Conservation (phyloP, 164 flowering plant species). For the Umbellularia californica region DNA sequence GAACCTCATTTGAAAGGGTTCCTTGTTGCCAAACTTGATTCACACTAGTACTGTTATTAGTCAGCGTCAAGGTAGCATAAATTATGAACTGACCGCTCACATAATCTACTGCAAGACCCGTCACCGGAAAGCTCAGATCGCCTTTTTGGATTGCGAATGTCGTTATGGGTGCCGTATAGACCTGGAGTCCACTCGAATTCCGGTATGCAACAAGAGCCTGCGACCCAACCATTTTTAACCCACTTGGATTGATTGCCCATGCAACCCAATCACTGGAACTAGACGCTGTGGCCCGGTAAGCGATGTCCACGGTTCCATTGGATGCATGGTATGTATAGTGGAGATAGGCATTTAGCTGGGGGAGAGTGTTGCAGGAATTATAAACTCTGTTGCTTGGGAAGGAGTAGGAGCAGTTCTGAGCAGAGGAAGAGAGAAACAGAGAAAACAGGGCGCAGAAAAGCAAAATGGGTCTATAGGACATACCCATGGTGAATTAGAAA, state of each 20-base stretch:
- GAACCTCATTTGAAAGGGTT: neutral
- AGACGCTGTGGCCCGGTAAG: conserved; percentile 8
- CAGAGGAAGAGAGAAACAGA: conserved; percentile 8
- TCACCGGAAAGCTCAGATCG: conserved; percentile 15
- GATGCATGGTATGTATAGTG: conserved; percentile 12
- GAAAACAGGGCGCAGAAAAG: conserved; percentile 8
- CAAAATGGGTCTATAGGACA: neutral
- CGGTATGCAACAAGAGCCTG: conserved; percentile 49
- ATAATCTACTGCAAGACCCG: neutral
- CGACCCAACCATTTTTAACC: conserved; percentile 36
- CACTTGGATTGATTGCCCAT: conserved; percentile 38
- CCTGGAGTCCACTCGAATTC: conserved; percentile 17
- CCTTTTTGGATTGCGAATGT: conserved; percentile 4
- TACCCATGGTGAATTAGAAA: neutral
- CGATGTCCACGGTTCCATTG: conserved; percentile 5
- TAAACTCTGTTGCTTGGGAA: conserved; percentile 4
- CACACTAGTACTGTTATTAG: neutral
- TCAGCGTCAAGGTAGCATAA: neutral
- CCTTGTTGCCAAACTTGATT: conserved; percentile 6
- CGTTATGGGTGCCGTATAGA: conserved; percentile 35
- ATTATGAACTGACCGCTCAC: neutral
- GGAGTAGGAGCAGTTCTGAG: conserved; percentile 10
- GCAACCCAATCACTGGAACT: conserved; percentile 27
- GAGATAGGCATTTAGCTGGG: conserved; percentile 6
- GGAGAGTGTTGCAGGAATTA: conserved; percentile 9